Evolutionary conservation across 345 rosid genomes (phyloP), one percentile per base, ranked within the genome.

Genomic region (Pistacia vera): DNA sequence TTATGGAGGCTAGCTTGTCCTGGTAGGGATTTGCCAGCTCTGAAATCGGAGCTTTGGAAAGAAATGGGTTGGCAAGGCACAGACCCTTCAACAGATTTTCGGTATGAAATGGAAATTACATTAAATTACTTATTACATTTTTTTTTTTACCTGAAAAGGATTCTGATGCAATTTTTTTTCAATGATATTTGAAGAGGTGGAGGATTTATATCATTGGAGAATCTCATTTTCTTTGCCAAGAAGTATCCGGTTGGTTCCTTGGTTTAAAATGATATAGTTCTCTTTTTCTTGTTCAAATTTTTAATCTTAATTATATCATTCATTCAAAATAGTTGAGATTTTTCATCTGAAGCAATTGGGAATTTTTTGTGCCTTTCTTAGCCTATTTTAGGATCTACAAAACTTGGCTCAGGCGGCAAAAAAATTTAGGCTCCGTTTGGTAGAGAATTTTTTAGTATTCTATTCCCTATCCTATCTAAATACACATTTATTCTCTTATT

Each of bases 11-110:
- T 96, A 81, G 92, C 99, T 58, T 96, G 88, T 85, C 97, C 97
- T 60, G 84, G 84, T 69, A 88, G 97, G 79, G 89, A 90, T 79
- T 86, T 93, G 67, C 97, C 99, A 63, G 80, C 97, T 79, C 88
- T 96, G 67, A 92, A 92, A 82, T 93, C 98, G 0, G 95, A 91
- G 76, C 89, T 93, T 67, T 96, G 99, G 99, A 96, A 96, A 79
- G 95, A 96, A 48, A 96, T 96, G 99, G 98, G 99, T 10, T 96
- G 99, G 99, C 98, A 93, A 85, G 98, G 99, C 69, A 78, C 92
- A 17, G 97, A 96, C 75, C 99, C 99, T 71, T 93, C 99, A 48
- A 96, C 98, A 68, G 98, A 96, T 86, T 96, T 96, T 76, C 90
- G 99, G 99, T 96, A 84, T 57, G 75, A 71, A 25, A 48, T 68